These are phyloP conservation scores for Phlebopus sp. DNA, from an alignment of 1,284 basidiomycete species.

Conservation along the genomic window DNA sequence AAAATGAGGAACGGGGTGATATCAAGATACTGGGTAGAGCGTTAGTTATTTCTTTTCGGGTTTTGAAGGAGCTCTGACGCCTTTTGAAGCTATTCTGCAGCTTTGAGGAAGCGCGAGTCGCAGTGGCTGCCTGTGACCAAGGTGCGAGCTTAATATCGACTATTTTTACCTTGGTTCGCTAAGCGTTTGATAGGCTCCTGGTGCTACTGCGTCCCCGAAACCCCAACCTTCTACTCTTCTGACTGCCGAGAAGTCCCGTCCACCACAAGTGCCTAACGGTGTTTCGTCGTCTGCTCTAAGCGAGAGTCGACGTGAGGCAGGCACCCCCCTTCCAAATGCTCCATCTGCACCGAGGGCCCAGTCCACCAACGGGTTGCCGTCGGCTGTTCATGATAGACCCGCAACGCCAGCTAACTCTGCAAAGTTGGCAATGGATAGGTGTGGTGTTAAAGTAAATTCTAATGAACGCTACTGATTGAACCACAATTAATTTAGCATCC, in stretches of 20 bases:
- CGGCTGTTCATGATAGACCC: slow-evolving; percentile 19
- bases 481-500: slow-evolving; percentile 47
- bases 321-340: slow-evolving; percentile 28
- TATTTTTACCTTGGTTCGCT: slow-evolving; percentile 12
- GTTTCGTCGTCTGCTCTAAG: slow-evolving; percentile 27
- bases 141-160: slow-evolving; percentile 14
- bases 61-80: slow-evolving; percentile 10
- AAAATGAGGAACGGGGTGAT: slow-evolving; percentile 76
- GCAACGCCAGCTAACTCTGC: slow-evolving; percentile 36
- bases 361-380: slow-evolving; percentile 29
- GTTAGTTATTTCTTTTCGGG: slow-evolving; percentile 40
- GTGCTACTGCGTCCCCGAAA: slow-evolving; percentile 38
- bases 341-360: slow-evolving; percentile 63
- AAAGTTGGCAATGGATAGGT: slow-evolving; percentile 68
- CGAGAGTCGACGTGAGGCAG: slow-evolving; percentile 25
- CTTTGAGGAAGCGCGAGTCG: slow-evolving; percentile 65
- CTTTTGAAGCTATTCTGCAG: slow-evolving; percentile 57
- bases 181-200: slow-evolving; percentile 31
- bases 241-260: slow-evolving; percentile 42
- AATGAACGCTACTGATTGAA: slow-evolving; percentile 4
- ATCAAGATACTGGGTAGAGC: slow-evolving; percentile 79
- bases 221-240: slow-evolving; percentile 22
- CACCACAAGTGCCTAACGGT: slow-evolving; percentile 35
- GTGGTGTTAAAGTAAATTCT: slow-evolving; percentile 30
- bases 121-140: slow-evolving; percentile 43